Evolutionary conservation across 1,284 basidiomycete species (phyloP).

Genomic region (Sphaerobolus stellatus): DNA sequence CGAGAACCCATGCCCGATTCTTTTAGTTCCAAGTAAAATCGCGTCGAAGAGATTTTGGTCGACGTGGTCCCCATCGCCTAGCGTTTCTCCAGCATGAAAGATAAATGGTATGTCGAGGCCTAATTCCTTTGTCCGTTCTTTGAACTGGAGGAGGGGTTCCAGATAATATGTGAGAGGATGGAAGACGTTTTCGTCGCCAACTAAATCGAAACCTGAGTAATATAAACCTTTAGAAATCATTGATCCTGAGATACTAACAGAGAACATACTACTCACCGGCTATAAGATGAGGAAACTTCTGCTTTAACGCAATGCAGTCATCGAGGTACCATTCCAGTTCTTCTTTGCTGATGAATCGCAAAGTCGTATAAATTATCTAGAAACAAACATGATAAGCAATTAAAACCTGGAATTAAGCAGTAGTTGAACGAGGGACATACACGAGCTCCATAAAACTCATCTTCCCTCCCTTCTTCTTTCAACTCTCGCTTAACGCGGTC

Average conservation of each 20-base stretch:
- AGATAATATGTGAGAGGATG: conserved; percentile 66
- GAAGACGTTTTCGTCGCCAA: conserved; percentile 69
- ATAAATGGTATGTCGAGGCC: conserved; percentile 73
- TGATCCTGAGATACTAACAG: no score
- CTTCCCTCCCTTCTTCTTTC: conserved; percentile 48
- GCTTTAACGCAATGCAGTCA: conserved; percentile 72
- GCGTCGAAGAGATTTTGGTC: conserved; percentile 80
- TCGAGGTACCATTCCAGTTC: conserved; percentile 66
- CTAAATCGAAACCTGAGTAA: conserved; percentile 70
- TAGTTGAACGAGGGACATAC: no score
- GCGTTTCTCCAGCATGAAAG: conserved; percentile 78
- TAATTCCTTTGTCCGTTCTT: conserved; percentile 52
- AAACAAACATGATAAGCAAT: not conserved
- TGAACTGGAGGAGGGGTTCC: conserved; percentile 60
- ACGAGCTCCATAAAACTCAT: conserved; percentile 62
- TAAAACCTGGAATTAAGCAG: no score
- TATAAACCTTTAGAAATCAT: no score
- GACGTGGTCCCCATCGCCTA: conserved; percentile 68
- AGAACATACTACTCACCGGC: conserved; percentile 46
- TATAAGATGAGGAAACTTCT: conserved; percentile 72
- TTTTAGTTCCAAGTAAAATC: conserved; percentile 70
- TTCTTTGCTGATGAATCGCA: conserved; percentile 56
- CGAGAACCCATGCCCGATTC: conserved; percentile 79
- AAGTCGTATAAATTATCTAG: conserved; percentile 71
- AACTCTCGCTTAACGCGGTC: conserved; percentile 56